phyloP scores from a whole-genome alignment of 208 protist species.

The Wallacemonas sp. region DNA sequence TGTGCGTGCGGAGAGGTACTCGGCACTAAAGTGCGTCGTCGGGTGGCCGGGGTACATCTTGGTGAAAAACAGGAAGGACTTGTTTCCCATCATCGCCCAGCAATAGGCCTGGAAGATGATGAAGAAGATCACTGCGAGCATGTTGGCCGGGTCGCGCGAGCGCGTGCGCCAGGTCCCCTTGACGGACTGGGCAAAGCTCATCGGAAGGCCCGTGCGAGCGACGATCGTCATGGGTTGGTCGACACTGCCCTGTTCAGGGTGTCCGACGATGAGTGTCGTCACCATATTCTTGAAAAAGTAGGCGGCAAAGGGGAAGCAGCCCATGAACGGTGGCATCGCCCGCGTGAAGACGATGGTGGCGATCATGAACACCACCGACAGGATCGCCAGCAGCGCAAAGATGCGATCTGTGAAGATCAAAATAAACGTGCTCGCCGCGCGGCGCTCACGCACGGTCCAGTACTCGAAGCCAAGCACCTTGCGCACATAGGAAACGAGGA shows the following conservation, averaged over 20 bases:
- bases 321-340: constrained; percentile 55
- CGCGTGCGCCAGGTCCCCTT: constrained; percentile 66
- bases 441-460: constrained; percentile 35
- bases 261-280: constrained; percentile 44
- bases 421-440: constrained; percentile 48
- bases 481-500: background rate
- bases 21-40: background rate
- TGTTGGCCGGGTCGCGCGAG: constrained; percentile 52
- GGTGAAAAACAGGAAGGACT: constrained; percentile 29
- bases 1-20: background rate
- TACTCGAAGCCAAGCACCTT: background rate
- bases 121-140: constrained; percentile 46
- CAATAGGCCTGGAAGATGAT: constrained; percentile 46
- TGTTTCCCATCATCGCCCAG: constrained; percentile 57
- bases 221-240: constrained; percentile 16
- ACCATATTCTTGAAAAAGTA: constrained; percentile 75
- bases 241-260: constrained; percentile 50
- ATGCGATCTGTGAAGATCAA: constrained; percentile 45
- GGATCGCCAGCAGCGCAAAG: constrained; percentile 46
- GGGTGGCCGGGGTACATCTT: background rate
- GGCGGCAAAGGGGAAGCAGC: constrained; percentile 39
- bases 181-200: constrained; percentile 48
- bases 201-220: constrained; percentile 34
- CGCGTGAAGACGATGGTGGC: constrained; percentile 29
- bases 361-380: constrained; percentile 38